phyloP scores from a whole-genome alignment of 257 asterid species.

The Prunella vulgaris region DNA sequence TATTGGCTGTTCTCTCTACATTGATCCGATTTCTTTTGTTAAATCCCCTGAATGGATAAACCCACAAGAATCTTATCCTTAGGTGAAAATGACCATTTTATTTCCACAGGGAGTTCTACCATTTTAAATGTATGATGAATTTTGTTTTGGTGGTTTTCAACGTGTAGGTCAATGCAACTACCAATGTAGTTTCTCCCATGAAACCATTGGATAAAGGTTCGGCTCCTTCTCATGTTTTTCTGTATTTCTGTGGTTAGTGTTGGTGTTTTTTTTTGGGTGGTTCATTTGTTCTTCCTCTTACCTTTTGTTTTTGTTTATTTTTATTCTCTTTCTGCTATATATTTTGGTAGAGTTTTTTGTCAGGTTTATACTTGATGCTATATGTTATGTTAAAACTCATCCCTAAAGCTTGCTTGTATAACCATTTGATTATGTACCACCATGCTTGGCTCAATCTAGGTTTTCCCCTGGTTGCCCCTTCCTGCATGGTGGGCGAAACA shows the following conservation, averaged over 20 bases:
- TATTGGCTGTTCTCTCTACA: no score
- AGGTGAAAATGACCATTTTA: conserved; percentile 9
- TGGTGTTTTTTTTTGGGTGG: not conserved
- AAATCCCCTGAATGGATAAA: conserved; percentile 23
- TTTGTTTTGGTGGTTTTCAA: not conserved
- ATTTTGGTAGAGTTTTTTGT: not conserved
- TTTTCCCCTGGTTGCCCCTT: not conserved
- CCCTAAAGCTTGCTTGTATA: not conserved
- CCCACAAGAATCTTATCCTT: conserved; percentile 23
- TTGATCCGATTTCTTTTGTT: not conserved
- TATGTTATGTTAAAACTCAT: not conserved
- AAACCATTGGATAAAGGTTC: conserved; percentile 30
- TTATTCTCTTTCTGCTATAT: not conserved
- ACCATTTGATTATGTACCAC: not conserved
- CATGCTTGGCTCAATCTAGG: not conserved
- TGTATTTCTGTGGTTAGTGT: not conserved
- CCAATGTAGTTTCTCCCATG: conserved; percentile 22
- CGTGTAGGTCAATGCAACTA: conserved; percentile 22
- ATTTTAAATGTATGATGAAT: not conserved
- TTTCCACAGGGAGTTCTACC: not conserved
- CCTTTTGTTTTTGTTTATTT: not conserved
- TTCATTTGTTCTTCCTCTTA: not conserved
- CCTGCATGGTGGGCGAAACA: not conserved
- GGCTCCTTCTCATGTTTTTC: not conserved
- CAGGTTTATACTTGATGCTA: not conserved